Conservation (phyloP, 768 basidiomycete genomes). For the Termitomyces sp. region DNA sequence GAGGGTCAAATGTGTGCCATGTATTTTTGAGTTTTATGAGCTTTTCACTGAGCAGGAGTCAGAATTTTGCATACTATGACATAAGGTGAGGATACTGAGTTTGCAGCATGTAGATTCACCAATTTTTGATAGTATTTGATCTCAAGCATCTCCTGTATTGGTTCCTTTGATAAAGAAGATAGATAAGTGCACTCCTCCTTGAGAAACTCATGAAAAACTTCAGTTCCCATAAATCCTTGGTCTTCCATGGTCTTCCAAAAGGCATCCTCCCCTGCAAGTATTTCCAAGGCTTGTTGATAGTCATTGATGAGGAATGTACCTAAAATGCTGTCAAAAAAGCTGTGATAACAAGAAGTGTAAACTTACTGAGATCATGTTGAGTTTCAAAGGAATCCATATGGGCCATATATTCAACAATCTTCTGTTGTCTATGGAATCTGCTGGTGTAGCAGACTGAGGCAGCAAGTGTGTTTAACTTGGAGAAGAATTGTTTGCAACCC, state of each 20-base stretch:
- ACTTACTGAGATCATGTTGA: background rate
- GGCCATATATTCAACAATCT: background rate
- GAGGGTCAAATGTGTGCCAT: too few species aligned
- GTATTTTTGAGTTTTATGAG: too few species aligned
- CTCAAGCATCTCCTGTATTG: too few species aligned
- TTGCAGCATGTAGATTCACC: too few species aligned
- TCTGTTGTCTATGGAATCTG: background rate
- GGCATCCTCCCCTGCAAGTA: background rate
- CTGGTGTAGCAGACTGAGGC: constrained; percentile 7
- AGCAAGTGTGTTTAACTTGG: constrained; percentile 24
- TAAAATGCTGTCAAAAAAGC: background rate
- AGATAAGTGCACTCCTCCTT: background rate
- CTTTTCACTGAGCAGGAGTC: too few species aligned
- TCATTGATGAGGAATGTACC: constrained; percentile 3
- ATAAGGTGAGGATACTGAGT: too few species aligned
- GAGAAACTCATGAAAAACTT: background rate
- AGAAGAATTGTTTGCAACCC: constrained; percentile 23
- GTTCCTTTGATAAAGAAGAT: background rate
- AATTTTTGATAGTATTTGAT: too few species aligned
- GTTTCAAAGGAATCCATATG: constrained; percentile 7
- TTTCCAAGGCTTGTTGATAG: constrained; percentile 1
- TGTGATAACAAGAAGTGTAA: background rate
- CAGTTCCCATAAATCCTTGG: background rate
- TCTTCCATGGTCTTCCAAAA: background rate
- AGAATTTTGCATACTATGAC: too few species aligned